Evolutionary conservation across 371 early-diverging fungal species (phyloP), one percentile per base, ranked within the genome.

Genomic region (Lichtheimia corymbifera): DNA sequence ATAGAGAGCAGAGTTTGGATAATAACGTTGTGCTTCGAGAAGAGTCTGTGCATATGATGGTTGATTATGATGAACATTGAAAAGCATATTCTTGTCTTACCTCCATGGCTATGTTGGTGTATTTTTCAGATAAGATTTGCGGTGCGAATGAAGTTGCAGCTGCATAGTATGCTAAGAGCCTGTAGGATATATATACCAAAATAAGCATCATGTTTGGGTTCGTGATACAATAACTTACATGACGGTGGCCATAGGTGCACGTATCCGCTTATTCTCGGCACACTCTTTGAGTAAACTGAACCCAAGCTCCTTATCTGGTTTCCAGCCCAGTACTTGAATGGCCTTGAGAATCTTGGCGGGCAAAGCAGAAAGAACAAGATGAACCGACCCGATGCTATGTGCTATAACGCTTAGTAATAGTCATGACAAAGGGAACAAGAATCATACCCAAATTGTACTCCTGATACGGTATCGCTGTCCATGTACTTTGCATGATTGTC

Each of bases 1-100:
- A 53, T 83, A 85, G 27, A 87, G 71, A 0, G 81, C 78, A 2
- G 85, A 83, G 45, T 83, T 76, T n/a, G 83, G 82, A 59, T 83
- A 79, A 11, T 71, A 55, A n/a, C 67, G 63, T 41, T 83, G 77
- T 11, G 84, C 82, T 12, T 80, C 82, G 40, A 81, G 64, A 14
- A 86, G 65, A 6, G 74, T 78, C 77, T 47, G 11, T 17, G 6
- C 6, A 15, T 9, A 14, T 53, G 11, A 11, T 14, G 3, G 0
- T n/a, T 7, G 12, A n/a, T 2, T 40, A 5, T 11, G 35, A 35
- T 35, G 0, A 1, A 22, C 22, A 4, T 35, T 35, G 35, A 11
- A 9, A 5, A 6, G 9, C 35, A 35, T 35, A 6, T 35, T 1
- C 27, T 54, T 14, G 41, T 18, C 44, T 61, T 64, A 70, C 76